Evolutionary conservation across 2,329 filamentous ascomycete genomes (phyloP).

Genomic region (Diaporthe destruens): DNA sequence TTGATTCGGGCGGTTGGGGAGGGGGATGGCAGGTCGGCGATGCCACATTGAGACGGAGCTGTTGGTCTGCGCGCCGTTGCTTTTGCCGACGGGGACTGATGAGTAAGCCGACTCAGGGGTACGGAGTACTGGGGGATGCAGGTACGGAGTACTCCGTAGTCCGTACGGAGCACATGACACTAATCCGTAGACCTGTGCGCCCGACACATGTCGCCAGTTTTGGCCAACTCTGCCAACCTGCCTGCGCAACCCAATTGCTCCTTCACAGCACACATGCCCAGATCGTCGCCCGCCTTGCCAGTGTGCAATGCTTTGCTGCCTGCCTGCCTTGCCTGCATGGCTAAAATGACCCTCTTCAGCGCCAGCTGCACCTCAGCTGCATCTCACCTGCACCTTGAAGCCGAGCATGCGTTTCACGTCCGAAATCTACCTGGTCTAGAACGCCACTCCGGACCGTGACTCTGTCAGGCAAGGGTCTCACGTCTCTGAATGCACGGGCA

Average conservation of each 20-base stretch:
- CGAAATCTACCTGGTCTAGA: constrained; percentile 5
- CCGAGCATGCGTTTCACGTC: constrained; percentile 23
- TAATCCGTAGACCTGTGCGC: no score
- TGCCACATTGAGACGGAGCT: constrained; percentile 5
- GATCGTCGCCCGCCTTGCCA: constrained; percentile 5
- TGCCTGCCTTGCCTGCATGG: background rate
- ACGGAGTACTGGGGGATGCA: background rate
- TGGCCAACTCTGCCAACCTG: no score
- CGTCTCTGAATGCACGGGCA: constrained; percentile 12
- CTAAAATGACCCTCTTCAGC: background rate
- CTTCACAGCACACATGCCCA: constrained; percentile 12
- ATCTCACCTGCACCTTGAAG: background rate
- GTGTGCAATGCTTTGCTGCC: background rate
- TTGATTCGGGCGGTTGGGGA: background rate
- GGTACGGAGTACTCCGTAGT: background rate
- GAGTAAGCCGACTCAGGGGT: constrained; percentile 32
- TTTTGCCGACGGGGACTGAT: background rate
- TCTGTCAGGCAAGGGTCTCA: constrained; percentile 9
- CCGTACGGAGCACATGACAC: no score
- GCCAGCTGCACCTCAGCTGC: constrained; percentile 16
- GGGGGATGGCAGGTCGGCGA: background rate
- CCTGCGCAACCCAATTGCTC: constrained; percentile 12
- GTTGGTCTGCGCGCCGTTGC: background rate
- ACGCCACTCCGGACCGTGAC: background rate
- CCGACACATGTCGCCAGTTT: background rate